Percentiles rank a stretch among this genome's conserved stretches.
phyloP scores from a whole-genome alignment of 2,329 filamentous ascomycete genomes.

The Fusarium torulosum region DNA sequence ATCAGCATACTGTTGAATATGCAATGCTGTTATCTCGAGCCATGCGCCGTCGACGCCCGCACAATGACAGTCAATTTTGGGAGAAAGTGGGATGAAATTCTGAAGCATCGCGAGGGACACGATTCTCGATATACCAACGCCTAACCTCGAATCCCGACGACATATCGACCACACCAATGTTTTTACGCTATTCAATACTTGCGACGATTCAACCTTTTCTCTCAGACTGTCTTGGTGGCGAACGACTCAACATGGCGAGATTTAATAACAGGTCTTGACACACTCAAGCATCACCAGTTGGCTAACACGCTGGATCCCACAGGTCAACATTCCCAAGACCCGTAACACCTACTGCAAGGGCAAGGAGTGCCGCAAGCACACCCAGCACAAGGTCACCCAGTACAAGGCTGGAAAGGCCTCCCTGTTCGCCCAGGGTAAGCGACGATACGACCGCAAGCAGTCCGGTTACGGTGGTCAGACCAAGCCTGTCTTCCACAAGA shows the following conservation, averaged over 20 bases:
- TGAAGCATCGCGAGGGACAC: conserved; percentile 33
- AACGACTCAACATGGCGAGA: conserved; percentile 21
- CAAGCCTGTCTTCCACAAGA: conserved; percentile 99
- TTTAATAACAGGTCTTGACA: conserved; percentile 23
- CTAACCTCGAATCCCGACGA: conserved; percentile 36
- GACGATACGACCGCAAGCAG: conserved; percentile 99
- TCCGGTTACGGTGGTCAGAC: conserved; percentile 99
- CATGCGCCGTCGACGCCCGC: conserved; percentile 46
- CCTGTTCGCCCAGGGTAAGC: conserved; percentile 98
- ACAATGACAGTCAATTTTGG: conserved; percentile 49
- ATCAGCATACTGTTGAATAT: conserved; percentile 16
- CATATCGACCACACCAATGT: neutral
- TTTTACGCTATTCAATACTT: conserved; percentile 3
- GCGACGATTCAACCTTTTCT: conserved; percentile 17
- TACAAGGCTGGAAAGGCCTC: conserved; percentile 98
- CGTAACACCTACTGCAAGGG: conserved; percentile 98
- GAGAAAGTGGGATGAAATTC: conserved; percentile 48
- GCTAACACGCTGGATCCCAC: conserved; percentile 51
- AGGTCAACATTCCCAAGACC: conserved; percentile 99
- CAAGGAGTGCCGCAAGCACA: conserved; percentile 93
- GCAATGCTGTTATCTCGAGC: conserved; percentile 27
- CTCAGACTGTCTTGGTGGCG: conserved; percentile 43
- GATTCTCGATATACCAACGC: conserved; percentile 39
- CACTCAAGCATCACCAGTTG: conserved; percentile 31
- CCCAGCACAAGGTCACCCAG: conserved; percentile 92